Percentiles rank a stretch among this genome's conserved stretches.
Conservation (phyloP, 805 yeast genomes). For the Saturnispora dispora region DNA sequence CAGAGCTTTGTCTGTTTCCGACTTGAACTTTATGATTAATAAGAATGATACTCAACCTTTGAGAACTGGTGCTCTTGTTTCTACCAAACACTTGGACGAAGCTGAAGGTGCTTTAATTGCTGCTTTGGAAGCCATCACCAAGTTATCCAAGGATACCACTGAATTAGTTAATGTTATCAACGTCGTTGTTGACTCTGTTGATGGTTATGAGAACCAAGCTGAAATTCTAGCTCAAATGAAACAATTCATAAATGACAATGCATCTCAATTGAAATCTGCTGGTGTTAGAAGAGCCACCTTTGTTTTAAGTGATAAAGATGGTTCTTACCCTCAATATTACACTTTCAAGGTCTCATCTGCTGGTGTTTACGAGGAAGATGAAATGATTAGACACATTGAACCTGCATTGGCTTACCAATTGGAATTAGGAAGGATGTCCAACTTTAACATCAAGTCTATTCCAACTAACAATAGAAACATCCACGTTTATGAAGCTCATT, state of each 20-base stretch:
- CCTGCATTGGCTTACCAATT: constrained; percentile 97
- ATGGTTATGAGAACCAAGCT: constrained; percentile 64
- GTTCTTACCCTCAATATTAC: constrained; percentile 89
- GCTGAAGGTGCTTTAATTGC: constrained; percentile 72
- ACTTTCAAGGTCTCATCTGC: constrained; percentile 58
- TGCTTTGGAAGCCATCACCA: constrained; percentile 66
- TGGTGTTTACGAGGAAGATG: constrained; percentile 77
- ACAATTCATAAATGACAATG: constrained; percentile 57
- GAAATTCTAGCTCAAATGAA: constrained; percentile 55
- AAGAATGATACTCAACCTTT: constrained; percentile 54
- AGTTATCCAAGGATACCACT: constrained; percentile 25
- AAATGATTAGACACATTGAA: constrained; percentile 93
- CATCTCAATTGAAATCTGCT: constrained; percentile 59
- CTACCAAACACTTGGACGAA: constrained; percentile 79
- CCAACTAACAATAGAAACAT: constrained; percentile 95
- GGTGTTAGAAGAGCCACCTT: constrained; percentile 89
- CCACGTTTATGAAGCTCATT: constrained; percentile 94
- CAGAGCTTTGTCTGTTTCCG: constrained; percentile 89
- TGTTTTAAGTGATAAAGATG: constrained; percentile 74
- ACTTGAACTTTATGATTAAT: constrained; percentile 76
- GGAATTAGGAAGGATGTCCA: constrained; percentile 88
- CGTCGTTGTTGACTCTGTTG: constrained; percentile 63
- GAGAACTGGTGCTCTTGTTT: constrained; percentile 78
- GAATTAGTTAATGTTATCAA: constrained; percentile 73
- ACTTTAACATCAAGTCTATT: constrained; percentile 90